A percentile compares a stretch with the other conserved stretches of the same genome.
Conservation (phyloP, 1,284 basidiomycete species). For the Malassezia globosa region DNA sequence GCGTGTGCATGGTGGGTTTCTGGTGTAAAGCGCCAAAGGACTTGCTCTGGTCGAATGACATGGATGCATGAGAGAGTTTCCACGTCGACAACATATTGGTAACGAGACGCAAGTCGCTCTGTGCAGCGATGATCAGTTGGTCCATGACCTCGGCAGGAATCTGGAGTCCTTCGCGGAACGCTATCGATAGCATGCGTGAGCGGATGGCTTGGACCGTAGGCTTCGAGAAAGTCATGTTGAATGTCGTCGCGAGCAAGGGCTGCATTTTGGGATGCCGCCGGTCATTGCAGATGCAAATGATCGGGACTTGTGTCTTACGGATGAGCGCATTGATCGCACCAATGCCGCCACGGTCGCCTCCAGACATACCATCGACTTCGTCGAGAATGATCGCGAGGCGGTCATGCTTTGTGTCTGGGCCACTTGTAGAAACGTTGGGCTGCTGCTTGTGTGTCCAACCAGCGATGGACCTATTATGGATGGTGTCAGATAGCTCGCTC, state of each 20-base stretch:
- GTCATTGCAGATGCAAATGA: slow-evolving; percentile 97
- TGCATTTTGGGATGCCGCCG: slow-evolving; percentile 74
- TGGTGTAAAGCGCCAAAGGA: slow-evolving; percentile 68
- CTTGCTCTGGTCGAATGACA: slow-evolving; percentile 62
- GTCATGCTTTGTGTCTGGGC: slow-evolving; percentile 46
- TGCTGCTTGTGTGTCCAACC: slow-evolving; percentile 58
- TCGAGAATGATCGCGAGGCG: slow-evolving; percentile 92
- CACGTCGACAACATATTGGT: slow-evolving; percentile 97
- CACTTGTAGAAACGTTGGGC: too few species aligned
- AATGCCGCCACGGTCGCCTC: slow-evolving; percentile 88
- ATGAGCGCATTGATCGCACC: slow-evolving; percentile 84
- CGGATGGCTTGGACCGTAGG: slow-evolving; percentile 27
- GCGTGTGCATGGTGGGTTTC: slow-evolving; percentile 60
- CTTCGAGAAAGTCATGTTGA: slow-evolving; percentile 53
- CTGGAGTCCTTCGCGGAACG: slow-evolving; percentile 60
- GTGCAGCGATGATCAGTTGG: slow-evolving; percentile 73
- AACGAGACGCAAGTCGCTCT: slow-evolving; percentile 90
- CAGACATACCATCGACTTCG: slow-evolving; percentile 98
- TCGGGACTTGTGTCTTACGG: slow-evolving; percentile 89
- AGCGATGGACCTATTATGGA: slow-evolving; percentile 64
- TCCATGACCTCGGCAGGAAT: slow-evolving; percentile 80
- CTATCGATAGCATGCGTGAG: slow-evolving; percentile 64
- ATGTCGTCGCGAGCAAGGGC: slow-evolving; percentile 66
- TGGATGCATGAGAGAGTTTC: slow-evolving; percentile 50
- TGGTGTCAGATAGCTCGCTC: slow-evolving; percentile 50